Percentiles rank a stretch among this genome's conserved stretches.
Conservation (phyloP, 768 basidiomycete species). For the Boletus huronensis region DNA sequence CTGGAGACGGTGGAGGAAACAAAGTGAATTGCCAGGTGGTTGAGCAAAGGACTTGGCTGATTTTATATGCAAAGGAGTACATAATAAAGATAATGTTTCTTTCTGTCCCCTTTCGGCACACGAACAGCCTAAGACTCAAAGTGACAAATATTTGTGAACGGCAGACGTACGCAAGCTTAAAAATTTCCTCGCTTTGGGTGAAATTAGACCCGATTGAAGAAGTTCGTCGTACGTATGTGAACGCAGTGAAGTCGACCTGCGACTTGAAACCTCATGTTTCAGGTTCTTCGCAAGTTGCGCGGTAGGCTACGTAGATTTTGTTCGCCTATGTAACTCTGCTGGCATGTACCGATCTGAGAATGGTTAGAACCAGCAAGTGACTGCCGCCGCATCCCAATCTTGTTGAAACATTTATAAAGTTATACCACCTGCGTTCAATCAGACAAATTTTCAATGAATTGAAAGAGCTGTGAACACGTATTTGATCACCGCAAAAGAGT, state of each 20-base stretch:
- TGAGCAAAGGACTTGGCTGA: not conserved
- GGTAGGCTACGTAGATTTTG: no score
- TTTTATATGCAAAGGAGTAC: no score
- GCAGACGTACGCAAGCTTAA: not conserved
- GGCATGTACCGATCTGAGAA: no score
- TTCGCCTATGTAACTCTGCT: not conserved
- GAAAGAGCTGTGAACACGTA: not conserved
- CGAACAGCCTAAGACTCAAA: not conserved
- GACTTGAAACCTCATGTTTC: not conserved
- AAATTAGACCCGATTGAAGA: no score
- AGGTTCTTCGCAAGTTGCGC: not conserved
- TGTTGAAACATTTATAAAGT: not conserved
- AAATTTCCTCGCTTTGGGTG: no score
- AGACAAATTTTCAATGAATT: not conserved
- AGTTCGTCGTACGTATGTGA: not conserved
- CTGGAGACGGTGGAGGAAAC: not conserved
- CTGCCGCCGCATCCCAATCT: not conserved
- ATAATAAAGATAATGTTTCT: not conserved
- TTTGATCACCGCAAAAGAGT: not conserved
- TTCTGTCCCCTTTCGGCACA: not conserved
- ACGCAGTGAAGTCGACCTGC: not conserved
- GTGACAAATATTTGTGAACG: no score
- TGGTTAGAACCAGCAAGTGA: not conserved
- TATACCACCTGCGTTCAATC: not conserved
- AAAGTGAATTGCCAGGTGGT: not conserved